Base-by-base conservation (phyloP, 1,284 basidiomycete species). In the Boletus semigastroideus region DNA sequence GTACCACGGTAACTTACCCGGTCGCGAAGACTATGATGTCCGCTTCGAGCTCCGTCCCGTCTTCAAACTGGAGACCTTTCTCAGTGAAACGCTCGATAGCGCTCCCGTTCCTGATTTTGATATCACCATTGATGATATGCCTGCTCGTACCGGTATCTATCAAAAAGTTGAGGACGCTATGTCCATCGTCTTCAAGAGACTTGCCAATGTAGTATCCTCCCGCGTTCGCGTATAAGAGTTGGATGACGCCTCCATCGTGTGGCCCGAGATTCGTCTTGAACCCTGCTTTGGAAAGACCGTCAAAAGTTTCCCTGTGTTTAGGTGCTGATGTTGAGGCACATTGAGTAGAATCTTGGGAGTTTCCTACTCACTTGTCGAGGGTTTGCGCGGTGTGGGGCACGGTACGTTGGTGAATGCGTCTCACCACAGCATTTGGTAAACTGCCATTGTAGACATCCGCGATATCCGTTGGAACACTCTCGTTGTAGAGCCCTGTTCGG, bases 1-100 rank as follows among this genome's bases (percentile, higher is more conserved):
- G 22, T 22, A 22, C 5, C 5, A 5, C 22, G 22, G 22, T 22
- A 5, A 22, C 52, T 38, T 52, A 78, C 53, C 74, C 74, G 0
- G 77, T 77, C 0, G 78, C 72, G 42, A 78, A 77, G 31, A 80
- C 57, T n/a, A 80, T 69, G 17, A 78, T 53, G 55, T 82, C 78
- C 33, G 73, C 78, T 22, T 72, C 58, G n/a, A 78, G 62, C 38
- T 70, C 67, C 1, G 69, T 70, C 12, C 76, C 77, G 48, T 80
- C 77, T 30, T 58, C 69, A 49, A 80, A 73, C 41, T 59, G 60
- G 46, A 79, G 63, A 5, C 69, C 71, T 8, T 55, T 64, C 54
- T 71, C 59, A 0, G 67, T 72, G 53, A 70, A 73, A 1, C 59
- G 45, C 25, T 67, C 60, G 44, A 77, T 73, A n/a, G 70, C 59